Conservation (phyloP, 2,329 filamentous ascomycete species). For the Orbilia oligospora region DNA sequence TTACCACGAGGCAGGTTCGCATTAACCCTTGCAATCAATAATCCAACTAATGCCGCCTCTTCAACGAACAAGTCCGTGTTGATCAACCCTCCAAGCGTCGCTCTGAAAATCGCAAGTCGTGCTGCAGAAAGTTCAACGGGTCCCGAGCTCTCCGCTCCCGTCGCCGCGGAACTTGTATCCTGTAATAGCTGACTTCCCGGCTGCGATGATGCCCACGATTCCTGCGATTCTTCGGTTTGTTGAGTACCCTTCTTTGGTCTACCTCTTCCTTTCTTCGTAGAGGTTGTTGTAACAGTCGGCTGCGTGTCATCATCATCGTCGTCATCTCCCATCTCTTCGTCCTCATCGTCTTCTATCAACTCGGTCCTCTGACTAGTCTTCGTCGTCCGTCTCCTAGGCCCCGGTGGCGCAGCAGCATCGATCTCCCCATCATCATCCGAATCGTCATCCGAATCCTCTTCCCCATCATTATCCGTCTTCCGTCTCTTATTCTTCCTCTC, state of each 20-base stretch:
- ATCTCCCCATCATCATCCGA: slow-evolving; percentile 71
- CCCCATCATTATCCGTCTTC: slow-evolving; percentile 78
- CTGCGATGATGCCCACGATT: slow-evolving; percentile 67
- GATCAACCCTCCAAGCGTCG: slow-evolving; percentile 84
- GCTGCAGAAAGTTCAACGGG: slow-evolving; percentile 70
- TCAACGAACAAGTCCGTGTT: slow-evolving; percentile 87
- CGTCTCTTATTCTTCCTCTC: slow-evolving; percentile 81
- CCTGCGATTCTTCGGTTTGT: slow-evolving; percentile 65
- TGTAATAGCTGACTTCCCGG: slow-evolving; percentile 64
- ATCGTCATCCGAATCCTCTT: slow-evolving; percentile 72
- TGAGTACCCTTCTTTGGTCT: slow-evolving; percentile 26
- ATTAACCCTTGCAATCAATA: slow-evolving; percentile 85
- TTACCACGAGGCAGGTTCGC: slow-evolving; percentile 72
- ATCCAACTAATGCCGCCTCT: slow-evolving; percentile 82
- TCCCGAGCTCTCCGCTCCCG: slow-evolving; percentile 48
- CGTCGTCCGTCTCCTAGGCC: slow-evolving; percentile 69
- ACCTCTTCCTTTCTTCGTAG: slow-evolving; percentile 33
- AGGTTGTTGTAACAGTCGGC: slow-evolving; percentile 63
- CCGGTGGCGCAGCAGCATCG: slow-evolving; percentile 68
- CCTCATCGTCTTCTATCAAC: slow-evolving; percentile 66
- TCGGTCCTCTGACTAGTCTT: slow-evolving; percentile 68
- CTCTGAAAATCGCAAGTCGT: slow-evolving; percentile 82
- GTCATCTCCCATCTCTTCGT: slow-evolving; percentile 66
- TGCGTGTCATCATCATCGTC: slow-evolving; percentile 68
- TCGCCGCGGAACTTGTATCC: slow-evolving; percentile 57